These are phyloP conservation scores for Rhizoclosmatium globosum DNA, from an alignment of 192 early-diverging fungal species.

Conservation along the genomic window DNA sequence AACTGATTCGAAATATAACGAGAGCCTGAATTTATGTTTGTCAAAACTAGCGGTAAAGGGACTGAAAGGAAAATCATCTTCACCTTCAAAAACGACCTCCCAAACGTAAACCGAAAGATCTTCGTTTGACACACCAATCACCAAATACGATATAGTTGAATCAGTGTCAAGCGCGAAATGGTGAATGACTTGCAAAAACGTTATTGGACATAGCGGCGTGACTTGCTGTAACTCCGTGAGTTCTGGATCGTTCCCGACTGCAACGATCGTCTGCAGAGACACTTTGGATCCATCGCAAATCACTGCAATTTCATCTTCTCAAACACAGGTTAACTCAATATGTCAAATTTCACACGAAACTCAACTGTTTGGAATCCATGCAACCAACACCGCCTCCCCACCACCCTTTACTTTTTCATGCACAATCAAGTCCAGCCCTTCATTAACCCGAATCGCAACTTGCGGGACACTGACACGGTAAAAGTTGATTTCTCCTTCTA, in stretches of 20 bases:
- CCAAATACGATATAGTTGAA: neutral
- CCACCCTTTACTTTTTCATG: neutral
- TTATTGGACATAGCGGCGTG: neutral
- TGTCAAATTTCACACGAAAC: neutral
- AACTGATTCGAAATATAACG: neutral
- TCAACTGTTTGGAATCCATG: constrained; percentile 19
- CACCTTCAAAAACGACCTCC: neutral
- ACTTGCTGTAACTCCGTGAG: neutral
- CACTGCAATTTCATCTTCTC: neutral
- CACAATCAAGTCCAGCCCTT: constrained; percentile 14
- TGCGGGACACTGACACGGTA: neutral
- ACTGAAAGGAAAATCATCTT: neutral
- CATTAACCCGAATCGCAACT: constrained; percentile 5
- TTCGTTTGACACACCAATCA: neutral
- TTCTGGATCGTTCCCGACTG: too few species aligned
- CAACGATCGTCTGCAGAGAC: neutral
- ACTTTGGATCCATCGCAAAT: neutral
- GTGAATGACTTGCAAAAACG: neutral
- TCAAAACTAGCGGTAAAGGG: neutral
- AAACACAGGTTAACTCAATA: neutral
- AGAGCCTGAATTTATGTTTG: neutral
- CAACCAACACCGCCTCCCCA: neutral
- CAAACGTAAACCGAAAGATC: neutral
- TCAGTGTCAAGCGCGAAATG: neutral
- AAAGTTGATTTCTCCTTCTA: neutral